These are phyloP conservation scores for Neofusicoccum parvum DNA, from an alignment of 2,329 filamentous ascomycete species.

Conservation along the genomic window DNA sequence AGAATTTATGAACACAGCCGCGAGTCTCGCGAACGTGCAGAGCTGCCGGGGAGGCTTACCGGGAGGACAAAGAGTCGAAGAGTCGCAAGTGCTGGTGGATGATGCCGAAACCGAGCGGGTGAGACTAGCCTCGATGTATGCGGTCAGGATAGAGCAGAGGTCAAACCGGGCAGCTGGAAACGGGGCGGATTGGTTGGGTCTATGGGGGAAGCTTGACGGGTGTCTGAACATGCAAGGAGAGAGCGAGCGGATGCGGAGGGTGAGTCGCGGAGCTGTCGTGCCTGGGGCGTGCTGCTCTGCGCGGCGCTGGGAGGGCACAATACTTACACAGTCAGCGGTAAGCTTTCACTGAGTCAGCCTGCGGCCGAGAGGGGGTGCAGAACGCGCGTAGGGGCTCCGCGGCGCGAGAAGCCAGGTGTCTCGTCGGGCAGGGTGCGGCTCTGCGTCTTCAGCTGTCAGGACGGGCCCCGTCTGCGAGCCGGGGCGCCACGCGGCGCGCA, in stretches of 20 bases:
- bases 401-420: not conserved
- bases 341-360: conserved; percentile 22
- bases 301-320: conserved; percentile 6
- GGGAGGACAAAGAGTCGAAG: conserved; percentile 14
- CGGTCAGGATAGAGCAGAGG: conserved; percentile 22
- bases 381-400: not conserved
- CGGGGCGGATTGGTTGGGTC: conserved; percentile 21
- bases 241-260: conserved; percentile 20
- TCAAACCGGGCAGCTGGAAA: conserved; percentile 21
- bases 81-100: conserved; percentile 7
- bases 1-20: conserved; percentile 13
- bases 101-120: conserved; percentile 22
- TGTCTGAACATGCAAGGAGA: conserved; percentile 23
- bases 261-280: conserved; percentile 20
- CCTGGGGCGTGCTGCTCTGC: not conserved
- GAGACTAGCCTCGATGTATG: conserved; percentile 21
- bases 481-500: conserved; percentile 16
- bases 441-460: conserved; percentile 21
- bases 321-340: conserved; percentile 22
- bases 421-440: conserved; percentile 11
- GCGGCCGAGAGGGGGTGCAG: conserved; percentile 9
- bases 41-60: conserved; percentile 5
- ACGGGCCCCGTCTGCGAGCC: not conserved
- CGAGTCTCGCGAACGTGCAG: conserved; percentile 22
- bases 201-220: conserved; percentile 19